A percentile compares a stretch with the other conserved stretches of the same genome.
phyloP scores from a whole-genome alignment of 2,329 filamentous ascomycete species.

The Penicillium sp. region DNA sequence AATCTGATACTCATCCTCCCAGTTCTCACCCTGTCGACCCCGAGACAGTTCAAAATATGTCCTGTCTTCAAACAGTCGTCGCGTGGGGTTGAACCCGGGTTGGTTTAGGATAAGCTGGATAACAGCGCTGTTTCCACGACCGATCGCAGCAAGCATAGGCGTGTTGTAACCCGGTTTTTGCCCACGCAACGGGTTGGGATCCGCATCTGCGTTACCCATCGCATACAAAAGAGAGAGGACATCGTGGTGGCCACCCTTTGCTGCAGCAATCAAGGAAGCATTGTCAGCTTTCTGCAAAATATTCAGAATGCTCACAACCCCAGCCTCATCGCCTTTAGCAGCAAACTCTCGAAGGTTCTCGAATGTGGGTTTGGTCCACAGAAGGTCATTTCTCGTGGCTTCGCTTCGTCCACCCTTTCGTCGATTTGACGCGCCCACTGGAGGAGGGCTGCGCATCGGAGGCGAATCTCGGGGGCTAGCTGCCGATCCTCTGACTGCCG shows the following conservation, averaged over 20 bases:
- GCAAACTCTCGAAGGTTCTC: constrained; percentile 50
- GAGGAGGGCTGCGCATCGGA: constrained; percentile 44
- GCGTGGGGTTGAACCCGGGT: constrained; percentile 76
- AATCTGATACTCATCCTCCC: constrained; percentile 82
- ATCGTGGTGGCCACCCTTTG: constrained; percentile 84
- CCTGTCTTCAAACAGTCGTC: constrained; percentile 67
- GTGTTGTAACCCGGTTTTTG: constrained; percentile 72
- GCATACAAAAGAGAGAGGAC: constrained; percentile 76
- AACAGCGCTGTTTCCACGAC: constrained; percentile 79
- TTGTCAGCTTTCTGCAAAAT: constrained; percentile 64
- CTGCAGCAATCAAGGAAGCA: constrained; percentile 84
- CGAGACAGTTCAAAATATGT: constrained; percentile 86
- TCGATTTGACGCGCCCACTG: constrained; percentile 30
- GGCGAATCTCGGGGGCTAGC: constrained; percentile 43
- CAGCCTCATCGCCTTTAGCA: constrained; percentile 49
- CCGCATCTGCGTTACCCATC: constrained; percentile 63
- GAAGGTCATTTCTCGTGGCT: constrained; percentile 48
- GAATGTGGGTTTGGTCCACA: constrained; percentile 51
- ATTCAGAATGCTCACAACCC: constrained; percentile 50
- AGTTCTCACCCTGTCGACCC: constrained; percentile 77
- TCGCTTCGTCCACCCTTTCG: constrained; percentile 50
- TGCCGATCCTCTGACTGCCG: constrained; percentile 35
- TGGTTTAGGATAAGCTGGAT: constrained; percentile 76
- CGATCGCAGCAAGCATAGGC: constrained; percentile 91
- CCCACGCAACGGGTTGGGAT: constrained; percentile 63